phyloP scores from a whole-genome alignment of 768 basidiomycete species.

The Rhodotorula sphaerocarpa region DNA sequence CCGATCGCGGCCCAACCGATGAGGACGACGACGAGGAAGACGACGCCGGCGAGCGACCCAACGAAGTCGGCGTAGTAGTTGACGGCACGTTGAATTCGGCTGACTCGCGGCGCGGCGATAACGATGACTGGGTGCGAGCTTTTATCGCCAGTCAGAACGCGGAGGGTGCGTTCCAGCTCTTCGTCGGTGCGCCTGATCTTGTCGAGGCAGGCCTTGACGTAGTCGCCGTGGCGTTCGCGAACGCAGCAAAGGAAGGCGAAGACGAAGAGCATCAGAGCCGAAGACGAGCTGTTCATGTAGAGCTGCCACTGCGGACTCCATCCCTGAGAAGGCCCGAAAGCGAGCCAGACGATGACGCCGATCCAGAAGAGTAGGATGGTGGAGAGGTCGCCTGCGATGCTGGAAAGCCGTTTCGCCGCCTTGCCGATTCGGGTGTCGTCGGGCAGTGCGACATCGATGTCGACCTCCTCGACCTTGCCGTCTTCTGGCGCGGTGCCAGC shows the following conservation, averaged over 20 bases:
- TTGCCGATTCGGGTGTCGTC: not conserved
- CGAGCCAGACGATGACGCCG: not conserved
- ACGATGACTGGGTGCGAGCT: not conserved
- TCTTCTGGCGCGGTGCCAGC: too few species aligned
- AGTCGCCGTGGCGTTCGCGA: not conserved
- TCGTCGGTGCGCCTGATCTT: not conserved
- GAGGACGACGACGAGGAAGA: not conserved
- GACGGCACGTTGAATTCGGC: not conserved
- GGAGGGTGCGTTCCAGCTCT: not conserved
- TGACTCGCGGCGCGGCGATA: not conserved
- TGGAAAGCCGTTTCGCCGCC: not conserved
- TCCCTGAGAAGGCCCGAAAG: not conserved
- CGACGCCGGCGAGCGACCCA: not conserved
- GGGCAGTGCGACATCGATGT: not conserved
- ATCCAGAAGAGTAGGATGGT: not conserved
- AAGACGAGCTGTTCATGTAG: not conserved
- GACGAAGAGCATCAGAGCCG: not conserved
- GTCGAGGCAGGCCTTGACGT: not conserved
- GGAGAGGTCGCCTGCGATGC: not conserved
- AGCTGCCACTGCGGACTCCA: not conserved
- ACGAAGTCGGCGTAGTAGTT: not conserved
- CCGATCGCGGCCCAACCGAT: not conserved
- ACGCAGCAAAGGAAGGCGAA: not conserved
- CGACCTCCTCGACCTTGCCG: not conserved
- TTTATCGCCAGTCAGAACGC: not conserved